phyloP scores from a whole-genome alignment of 1,139 yeast species.

The Suhomyces maxii region DNA sequence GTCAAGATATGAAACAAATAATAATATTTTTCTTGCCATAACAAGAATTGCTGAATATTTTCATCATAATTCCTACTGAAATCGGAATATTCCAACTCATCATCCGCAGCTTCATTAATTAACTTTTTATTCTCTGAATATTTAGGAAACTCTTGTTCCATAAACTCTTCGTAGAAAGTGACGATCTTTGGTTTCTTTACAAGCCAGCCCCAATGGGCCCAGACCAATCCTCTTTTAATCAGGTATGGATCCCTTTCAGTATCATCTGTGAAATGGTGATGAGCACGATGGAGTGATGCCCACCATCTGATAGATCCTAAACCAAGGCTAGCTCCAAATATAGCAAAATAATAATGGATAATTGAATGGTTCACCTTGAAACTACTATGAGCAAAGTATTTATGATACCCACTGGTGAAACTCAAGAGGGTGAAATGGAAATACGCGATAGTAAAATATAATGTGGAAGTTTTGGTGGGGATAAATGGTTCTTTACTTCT shows the following conservation, averaged over 20 bases:
- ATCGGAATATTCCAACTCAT: conserved; percentile 15
- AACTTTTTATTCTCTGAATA: conserved; percentile 3
- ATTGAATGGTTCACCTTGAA: conserved; percentile 38
- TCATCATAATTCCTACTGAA: conserved; percentile 19
- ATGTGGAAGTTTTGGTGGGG: conserved; percentile 26
- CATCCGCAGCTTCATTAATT: conserved; percentile 26
- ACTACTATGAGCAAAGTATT: conserved; percentile 64
- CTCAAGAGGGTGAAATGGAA: conserved; percentile 43
- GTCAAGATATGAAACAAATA: conserved; percentile 43
- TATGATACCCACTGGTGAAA: conserved; percentile 60
- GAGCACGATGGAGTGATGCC: conserved; percentile 68
- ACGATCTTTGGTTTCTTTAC: conserved; percentile 49
- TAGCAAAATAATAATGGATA: conserved; percentile 46
- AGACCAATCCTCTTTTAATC: conserved; percentile 55
- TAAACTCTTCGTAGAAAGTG: conserved; percentile 35
- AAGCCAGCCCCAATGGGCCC: conserved; percentile 69
- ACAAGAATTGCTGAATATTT: conserved; percentile 26
- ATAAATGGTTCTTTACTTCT: conserved; percentile 16
- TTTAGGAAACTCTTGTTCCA: conserved; percentile 46
- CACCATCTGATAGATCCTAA: conserved; percentile 63
- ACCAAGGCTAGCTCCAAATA: conserved; percentile 62
- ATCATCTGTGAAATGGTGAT: conserved; percentile 64
- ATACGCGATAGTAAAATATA: conserved; percentile 35
- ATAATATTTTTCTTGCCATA: conserved; percentile 62
- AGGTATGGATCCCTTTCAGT: conserved; percentile 70